Conservation (phyloP, 371 early-diverging fungal genomes). For the Dipsacomyces acuminosporus region DNA sequence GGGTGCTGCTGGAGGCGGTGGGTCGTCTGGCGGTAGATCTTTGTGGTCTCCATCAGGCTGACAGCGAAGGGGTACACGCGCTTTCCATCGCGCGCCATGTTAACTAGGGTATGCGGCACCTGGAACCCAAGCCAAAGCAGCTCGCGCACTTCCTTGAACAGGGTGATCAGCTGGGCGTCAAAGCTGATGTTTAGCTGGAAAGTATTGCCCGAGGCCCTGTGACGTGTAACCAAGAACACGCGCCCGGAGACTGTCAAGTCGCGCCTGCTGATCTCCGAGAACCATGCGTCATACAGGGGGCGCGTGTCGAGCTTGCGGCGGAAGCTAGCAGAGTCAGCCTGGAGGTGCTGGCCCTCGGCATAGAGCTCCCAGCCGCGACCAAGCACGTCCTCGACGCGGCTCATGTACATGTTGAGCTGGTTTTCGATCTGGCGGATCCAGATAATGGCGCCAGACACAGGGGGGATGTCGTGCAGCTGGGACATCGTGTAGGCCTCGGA, state of each 20-base stretch:
- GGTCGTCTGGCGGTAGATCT: constrained; percentile 87
- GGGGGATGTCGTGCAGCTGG: constrained; percentile 88
- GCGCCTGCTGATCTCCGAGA: constrained; percentile 76
- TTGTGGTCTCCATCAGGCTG: constrained; percentile 87
- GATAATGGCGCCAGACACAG: constrained; percentile 89
- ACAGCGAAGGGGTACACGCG: constrained; percentile 98
- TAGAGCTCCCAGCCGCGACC: constrained; percentile 97
- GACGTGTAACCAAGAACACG: constrained; percentile 84
- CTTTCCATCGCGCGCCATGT: constrained; percentile 93
- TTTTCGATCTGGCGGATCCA: constrained; percentile 99
- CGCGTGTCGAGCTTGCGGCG: constrained; percentile 87
- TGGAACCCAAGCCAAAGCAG: constrained; percentile 87
- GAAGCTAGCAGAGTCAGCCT: constrained; percentile 87
- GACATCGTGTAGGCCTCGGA: constrained; percentile 87
- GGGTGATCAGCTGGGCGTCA: constrained; percentile 86
- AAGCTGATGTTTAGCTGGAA: constrained; percentile 90
- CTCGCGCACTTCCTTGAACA: constrained; percentile 97
- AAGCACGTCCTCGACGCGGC: constrained; percentile 94
- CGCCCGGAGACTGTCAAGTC: constrained; percentile 86
- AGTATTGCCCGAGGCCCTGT: constrained; percentile 70
- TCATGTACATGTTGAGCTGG: constrained; percentile 93
- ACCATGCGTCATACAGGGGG: constrained; percentile 88
- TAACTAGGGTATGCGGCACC: constrained; percentile 89
- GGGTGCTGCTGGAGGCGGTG: constrained; percentile 72
- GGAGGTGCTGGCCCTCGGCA: constrained; percentile 92